phyloP scores from a whole-genome alignment of 805 yeast genomes.

The Suhomyces kilbournensis region DNA sequence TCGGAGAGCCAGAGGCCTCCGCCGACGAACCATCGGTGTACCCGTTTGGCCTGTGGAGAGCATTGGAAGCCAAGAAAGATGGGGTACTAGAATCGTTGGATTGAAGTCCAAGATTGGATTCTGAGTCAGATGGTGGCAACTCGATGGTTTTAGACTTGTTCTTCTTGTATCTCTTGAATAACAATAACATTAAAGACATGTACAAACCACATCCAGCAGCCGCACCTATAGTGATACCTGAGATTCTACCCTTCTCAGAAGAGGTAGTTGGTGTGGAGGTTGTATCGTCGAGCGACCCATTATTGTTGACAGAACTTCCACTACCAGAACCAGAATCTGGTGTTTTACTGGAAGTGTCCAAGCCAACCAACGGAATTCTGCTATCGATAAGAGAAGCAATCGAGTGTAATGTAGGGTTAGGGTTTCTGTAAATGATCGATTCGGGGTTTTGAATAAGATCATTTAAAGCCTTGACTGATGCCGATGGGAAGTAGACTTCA shows the following conservation, averaged over 20 bases:
- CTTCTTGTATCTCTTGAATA: conserved; percentile 49
- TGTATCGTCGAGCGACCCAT: conserved; percentile 35
- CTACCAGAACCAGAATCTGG: conserved; percentile 5
- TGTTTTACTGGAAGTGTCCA: conserved; percentile 19
- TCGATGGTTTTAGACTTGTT: conserved; percentile 36
- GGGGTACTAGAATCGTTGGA: conserved; percentile 14
- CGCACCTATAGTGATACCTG: conserved; percentile 82
- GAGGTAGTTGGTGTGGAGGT: conserved; percentile 8
- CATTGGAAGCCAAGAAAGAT: conserved; percentile 22
- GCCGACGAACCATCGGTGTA: conserved; percentile 10
- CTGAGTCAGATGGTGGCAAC: conserved; percentile 41
- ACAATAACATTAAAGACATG: conserved; percentile 55
- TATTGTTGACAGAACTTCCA: conserved; percentile 12
- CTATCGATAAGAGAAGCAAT: conserved; percentile 73
- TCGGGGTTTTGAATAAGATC: conserved; percentile 44
- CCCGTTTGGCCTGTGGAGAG: conserved; percentile 23
- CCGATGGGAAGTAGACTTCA: conserved; percentile 73
- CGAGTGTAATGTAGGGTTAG: conserved; percentile 50
- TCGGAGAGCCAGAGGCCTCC: conserved; percentile 4
- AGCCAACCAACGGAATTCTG: conserved; percentile 56
- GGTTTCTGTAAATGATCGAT: conserved; percentile 62
- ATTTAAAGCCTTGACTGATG: conserved; percentile 48
- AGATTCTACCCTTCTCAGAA: conserved; percentile 43
- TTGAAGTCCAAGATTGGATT: conserved; percentile 30
- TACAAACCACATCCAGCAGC: conserved; percentile 72